phyloP scores from a whole-genome alignment of 208 protist genomes.

The Acanthamoeba polyphaga region DNA sequence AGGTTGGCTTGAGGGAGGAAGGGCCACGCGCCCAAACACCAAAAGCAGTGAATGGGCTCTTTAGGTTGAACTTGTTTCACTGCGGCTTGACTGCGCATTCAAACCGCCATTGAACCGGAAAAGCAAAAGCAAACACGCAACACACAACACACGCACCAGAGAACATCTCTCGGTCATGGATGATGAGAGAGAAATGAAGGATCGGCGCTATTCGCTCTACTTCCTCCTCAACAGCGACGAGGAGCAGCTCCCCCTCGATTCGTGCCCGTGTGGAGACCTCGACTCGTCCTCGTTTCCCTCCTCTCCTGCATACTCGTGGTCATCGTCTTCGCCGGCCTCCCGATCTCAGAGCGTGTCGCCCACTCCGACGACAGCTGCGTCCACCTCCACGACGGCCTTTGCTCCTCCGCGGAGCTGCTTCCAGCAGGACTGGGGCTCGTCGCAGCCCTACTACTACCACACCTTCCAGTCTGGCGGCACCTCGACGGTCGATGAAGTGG shows the following conservation, averaged over 20 bases:
- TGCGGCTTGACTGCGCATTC: no score
- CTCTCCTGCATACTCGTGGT: background rate
- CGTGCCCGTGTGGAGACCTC: background rate
- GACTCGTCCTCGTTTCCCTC: background rate
- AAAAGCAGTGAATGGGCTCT: no score
- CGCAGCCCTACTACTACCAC: background rate
- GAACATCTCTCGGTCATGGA: background rate
- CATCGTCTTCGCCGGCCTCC: background rate
- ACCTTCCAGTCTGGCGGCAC: background rate
- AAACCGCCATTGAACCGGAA: no score
- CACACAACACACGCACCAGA: background rate
- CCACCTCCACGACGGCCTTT: background rate
- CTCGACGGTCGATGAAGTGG: background rate
- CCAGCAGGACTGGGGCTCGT: background rate
- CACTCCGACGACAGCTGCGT: background rate
- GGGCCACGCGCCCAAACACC: no score
- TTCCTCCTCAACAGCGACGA: conserved; percentile 16
- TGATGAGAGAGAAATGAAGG: background rate
- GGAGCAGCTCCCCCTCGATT: background rate
- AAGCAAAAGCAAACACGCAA: no score
- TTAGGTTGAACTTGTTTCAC: no score
- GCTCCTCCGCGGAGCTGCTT: background rate
- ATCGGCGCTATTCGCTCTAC: background rate
- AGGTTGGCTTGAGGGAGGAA: no score
- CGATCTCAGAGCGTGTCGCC: background rate